Conservation (phyloP, 2,329 filamentous ascomycete species). For the Dothidotthia symphoricarpi region DNA sequence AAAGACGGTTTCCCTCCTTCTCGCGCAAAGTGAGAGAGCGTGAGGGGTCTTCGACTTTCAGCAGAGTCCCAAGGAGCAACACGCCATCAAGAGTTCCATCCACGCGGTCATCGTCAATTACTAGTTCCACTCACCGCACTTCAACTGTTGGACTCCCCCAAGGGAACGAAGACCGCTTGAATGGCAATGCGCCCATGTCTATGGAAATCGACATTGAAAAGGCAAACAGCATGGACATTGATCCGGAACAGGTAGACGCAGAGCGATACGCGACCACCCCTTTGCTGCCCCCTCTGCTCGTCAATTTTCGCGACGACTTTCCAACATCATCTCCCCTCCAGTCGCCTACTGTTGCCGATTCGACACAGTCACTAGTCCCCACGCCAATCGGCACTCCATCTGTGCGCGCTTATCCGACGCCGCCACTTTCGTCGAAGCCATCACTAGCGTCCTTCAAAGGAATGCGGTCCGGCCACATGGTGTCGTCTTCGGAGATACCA, state of each 20-base stretch:
- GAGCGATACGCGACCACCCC: constrained; percentile 74
- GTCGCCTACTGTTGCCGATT: constrained; percentile 72
- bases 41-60: constrained; percentile 40
- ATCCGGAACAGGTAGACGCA: constrained; percentile 52
- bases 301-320: constrained; percentile 55
- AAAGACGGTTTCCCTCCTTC: constrained; percentile 58
- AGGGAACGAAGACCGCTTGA: constrained; percentile 38
- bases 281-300: constrained; percentile 77
- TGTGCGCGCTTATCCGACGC: constrained; percentile 56
- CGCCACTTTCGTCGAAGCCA: constrained; percentile 72
- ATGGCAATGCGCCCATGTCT: constrained; percentile 30
- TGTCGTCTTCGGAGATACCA: constrained; percentile 58
- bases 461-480: constrained; percentile 44
- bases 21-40: constrained; percentile 55
- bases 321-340: constrained; percentile 77
- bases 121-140: constrained; percentile 55
- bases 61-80: constrained; percentile 41
- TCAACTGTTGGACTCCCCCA: constrained; percentile 39
- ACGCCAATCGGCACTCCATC: constrained; percentile 53
- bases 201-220: constrained; percentile 37
- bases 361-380: constrained; percentile 46
- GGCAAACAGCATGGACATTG: constrained; percentile 50
- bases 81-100: constrained; percentile 60
- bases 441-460: constrained; percentile 72
- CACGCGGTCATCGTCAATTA: constrained; percentile 76